Evolutionary conservation across 768 basidiomycete genomes (phyloP), one percentile per base, ranked within the genome.

Genomic region (Tricholoma hemisulphureum): DNA sequence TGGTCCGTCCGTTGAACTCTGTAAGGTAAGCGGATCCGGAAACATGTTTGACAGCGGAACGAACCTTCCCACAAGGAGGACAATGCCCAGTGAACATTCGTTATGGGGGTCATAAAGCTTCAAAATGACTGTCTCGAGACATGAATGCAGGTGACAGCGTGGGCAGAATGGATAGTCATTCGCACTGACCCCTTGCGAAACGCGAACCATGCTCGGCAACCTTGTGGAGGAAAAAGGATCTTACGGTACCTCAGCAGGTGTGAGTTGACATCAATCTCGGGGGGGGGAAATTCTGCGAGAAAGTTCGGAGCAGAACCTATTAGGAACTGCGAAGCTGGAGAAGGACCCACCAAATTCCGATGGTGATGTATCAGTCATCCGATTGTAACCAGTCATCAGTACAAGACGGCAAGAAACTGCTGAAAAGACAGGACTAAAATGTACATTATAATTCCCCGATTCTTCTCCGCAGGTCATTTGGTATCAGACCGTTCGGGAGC

Each of bases 41-140:
- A 43, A 60, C 50, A 71, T 80, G 72, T 80, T 66, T 71, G 86
- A 85, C 86, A 87, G 75, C 84, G 77, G 86, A 88, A 88, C 86
- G 86, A 88, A 76, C 86, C 81, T 67, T 43, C 51, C 62, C 73
- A 67, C 76, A 69, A 68, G 67, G 70, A 67, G 60, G 59, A 57
- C 51, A 31, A 24, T 53, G 58, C 59, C 58, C 58, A 58, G 28
- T 20, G 37, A 43, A 57, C 57, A 66, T 62, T 35, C 55, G 60
- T 69, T 66, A 66, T 68, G 74, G 70, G 67, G 77, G 84, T 81
- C 86, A 85, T 79, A 72, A 63, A 60, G 81, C 80, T 87, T 85
- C 85, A 74, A 62, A 58, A 76, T 78, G 61, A 46, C 73, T 81
- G 57, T 81, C 72, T 80, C 73, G 76, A 74, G 69, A 70, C 67